These are phyloP conservation scores for Eucalyptus dawsonii DNA, from an alignment of 345 rosid species.

Conservation along the genomic window DNA sequence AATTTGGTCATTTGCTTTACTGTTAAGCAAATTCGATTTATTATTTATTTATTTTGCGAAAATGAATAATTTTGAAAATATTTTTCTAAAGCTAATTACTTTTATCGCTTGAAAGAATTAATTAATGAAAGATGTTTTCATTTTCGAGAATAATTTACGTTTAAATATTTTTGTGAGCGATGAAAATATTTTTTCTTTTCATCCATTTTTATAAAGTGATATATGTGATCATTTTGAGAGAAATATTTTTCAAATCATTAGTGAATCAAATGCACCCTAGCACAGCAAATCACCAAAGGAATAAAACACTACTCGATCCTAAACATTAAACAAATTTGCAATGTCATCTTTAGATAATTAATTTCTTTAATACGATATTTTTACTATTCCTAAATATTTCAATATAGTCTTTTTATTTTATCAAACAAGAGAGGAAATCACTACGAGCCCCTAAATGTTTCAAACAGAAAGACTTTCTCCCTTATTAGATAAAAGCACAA, in stretches of 20 bases:
- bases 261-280: background rate
- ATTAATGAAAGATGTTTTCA: background rate
- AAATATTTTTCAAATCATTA: background rate
- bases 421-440: background rate
- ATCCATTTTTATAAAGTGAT: background rate
- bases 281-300: background rate
- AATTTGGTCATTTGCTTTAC: background rate
- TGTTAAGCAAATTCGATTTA: background rate
- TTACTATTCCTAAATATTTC: background rate
- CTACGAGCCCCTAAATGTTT: background rate
- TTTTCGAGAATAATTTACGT: fast-evolving
- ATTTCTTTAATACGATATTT: background rate
- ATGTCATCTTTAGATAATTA: background rate
- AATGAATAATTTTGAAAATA: background rate
- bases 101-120: fast-evolving
- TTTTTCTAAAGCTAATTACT: background rate
- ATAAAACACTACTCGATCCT: background rate
- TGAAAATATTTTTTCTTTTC: background rate
- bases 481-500: background rate
- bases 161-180: background rate
- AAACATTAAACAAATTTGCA: background rate
- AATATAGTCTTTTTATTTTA: background rate
- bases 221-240: background rate
- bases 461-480: background rate
- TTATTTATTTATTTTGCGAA: fast-evolving